Evolutionary conservation across 2,329 filamentous ascomycete species (phyloP).

Genomic region (Epichloe uncinata): DNA sequence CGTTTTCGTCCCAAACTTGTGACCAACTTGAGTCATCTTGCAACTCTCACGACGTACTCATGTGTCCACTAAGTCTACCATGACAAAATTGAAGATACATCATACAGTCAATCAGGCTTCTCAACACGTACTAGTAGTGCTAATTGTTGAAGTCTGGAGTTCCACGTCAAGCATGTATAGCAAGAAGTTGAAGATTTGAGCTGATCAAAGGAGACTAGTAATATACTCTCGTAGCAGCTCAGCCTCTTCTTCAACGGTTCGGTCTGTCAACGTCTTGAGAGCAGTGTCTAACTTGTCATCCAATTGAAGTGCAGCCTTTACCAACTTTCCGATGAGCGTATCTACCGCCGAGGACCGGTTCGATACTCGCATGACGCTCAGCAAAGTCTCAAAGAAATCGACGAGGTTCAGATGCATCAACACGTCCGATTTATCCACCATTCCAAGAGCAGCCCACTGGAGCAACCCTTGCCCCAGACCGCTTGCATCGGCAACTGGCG

Average conservation of each 20-base stretch:
- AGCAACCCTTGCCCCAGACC: slow-evolving; percentile 27
- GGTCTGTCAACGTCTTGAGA: slow-evolving; percentile 30
- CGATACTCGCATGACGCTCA: slow-evolving; percentile 33
- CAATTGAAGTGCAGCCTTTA: slow-evolving; percentile 26
- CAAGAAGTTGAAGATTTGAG: too few species aligned
- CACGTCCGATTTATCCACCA: slow-evolving; percentile 35
- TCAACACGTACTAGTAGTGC: too few species aligned
- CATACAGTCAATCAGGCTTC: too few species aligned
- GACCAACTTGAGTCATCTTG: not conserved
- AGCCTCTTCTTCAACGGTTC: slow-evolving; percentile 38
- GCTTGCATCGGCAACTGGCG: slow-evolving; percentile 9
- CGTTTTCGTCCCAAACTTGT: not conserved
- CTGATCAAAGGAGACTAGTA: slow-evolving; percentile 19
- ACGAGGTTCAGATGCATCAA: slow-evolving; percentile 38
- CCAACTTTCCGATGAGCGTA: slow-evolving; percentile 22
- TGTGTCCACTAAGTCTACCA: too few species aligned
- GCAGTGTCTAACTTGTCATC: slow-evolving; percentile 26
- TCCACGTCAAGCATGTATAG: too few species aligned
- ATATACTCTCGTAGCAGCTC: slow-evolving; percentile 34
- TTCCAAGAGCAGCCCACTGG: slow-evolving; percentile 36
- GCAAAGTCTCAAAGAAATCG: slow-evolving; percentile 39
- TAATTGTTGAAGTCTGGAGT: too few species aligned
- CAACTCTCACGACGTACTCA: too few species aligned
- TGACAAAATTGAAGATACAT: too few species aligned
- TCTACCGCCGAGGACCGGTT: slow-evolving; percentile 23